Base-by-base conservation (phyloP, 331 rosid species). In the Malus hybrid region DNA sequence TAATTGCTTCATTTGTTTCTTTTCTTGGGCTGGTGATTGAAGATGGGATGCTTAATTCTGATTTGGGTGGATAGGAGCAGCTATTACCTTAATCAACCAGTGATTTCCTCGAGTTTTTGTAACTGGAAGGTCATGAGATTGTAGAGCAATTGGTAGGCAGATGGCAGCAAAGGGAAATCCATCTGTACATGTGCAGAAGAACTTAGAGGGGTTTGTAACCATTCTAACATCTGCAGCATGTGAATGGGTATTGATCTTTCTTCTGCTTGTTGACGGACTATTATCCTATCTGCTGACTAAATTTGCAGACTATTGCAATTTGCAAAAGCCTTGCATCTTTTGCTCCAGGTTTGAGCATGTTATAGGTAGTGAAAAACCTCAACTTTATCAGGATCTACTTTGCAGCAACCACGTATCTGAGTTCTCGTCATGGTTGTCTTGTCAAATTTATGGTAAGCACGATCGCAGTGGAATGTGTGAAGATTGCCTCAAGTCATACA, bases 221-320 rank as follows among this genome's bases (percentile, higher is more conserved):
- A 70, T 80, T 84, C 85, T 93, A 65, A 75, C 84, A 74, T 83
- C 85, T 72, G 92, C 93, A 79, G 93, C 91, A 84, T 91, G 93
- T 83, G 98, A 91, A 86, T 93, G 97, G 98, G 50, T 89, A 70
- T 84, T 93, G 88, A 85, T 91, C 57, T 89, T 91, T 82, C 87
- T 91, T 68, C 82, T 93, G 84, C 83, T 91, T 66, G 22, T 88
- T 19, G 77, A 91, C 81, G 89, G 88, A 72, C 73, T 77, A 57
- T 66, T 93, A 55, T 91, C 93, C 24, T 89, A 86, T 78, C 61
- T 87, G 65, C 81, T 91, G 65, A 85, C 85, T 48, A 91, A 74
- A 66, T 88, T 91, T 82, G 97, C 97, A 27, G 70, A 77, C 44
- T 85, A 85, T 77, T 91, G 97, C 84, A 76, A 88, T 18, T 75